Base-by-base conservation (phyloP, 1,284 basidiomycete species). In the Tilletia caries region DNA sequence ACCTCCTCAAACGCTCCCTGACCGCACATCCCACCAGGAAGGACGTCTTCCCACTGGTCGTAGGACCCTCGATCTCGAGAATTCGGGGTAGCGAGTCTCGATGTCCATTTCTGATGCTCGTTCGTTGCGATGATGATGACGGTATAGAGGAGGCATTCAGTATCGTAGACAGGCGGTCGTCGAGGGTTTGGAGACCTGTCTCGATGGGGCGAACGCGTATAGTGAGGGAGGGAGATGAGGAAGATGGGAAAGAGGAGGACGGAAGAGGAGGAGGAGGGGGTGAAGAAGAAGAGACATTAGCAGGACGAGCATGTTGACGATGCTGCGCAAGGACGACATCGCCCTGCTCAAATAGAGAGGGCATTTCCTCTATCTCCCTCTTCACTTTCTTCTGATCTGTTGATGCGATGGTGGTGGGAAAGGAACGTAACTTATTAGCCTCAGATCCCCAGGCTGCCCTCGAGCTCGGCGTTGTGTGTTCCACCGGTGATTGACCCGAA, bases 1-100 rank as follows among this genome's bases (percentile, higher is more conserved):
- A 41, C 37, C 37, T 41, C 15, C 18, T 18, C 29, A 62, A 23
- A 18, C 58, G 58, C 32, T 62, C 58, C 33, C 20, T 37, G 18
- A 62, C 58, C 2, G 58, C 58, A 37, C 58, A 62, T 25, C 29
- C 32, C 0, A 62, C 58, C 18, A 62, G 20, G 32, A 62, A 62
- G 27, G 58, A 25, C 29, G 29, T 34, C 23, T 62, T 62, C 13
- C 58, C 58, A 15, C 58, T 62, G 18, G 58, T 13, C 18, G 58
- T 62, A n/a, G 58, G 58, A 32, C 58, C 58, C 20, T 13, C 33
- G 29, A 62, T 62, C 33, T 62, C 58, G 15, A 62, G 32, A 29
- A 62, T 33, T 2, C 58, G 58, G 3, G 58, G 58, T 6, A n/a
- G 48, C 48, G 23, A 20, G 48, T 20, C 48, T 15, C 37, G 37